Evolutionary conservation across 495 filamentous ascomycete genomes (phyloP).

Genomic region (Podospora fimiseda): DNA sequence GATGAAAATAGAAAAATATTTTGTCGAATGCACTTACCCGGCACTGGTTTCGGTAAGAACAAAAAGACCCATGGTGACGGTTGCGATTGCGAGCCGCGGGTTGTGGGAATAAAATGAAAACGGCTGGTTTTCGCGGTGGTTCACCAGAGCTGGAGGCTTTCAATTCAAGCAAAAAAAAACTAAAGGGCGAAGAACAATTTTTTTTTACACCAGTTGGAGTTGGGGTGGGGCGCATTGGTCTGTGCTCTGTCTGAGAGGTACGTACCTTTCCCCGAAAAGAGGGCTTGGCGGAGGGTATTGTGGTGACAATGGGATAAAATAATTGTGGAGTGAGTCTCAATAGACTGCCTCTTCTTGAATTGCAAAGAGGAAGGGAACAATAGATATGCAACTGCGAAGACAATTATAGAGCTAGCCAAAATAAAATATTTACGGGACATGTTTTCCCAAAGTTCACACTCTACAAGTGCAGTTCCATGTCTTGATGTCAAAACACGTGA

Average conservation of each 20-base stretch:
- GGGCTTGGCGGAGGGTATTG: too few species aligned
- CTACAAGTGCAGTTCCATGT: too few species aligned
- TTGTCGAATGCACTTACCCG: conserved; percentile 46
- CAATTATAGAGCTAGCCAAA: too few species aligned
- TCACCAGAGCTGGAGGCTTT: conserved; percentile 18
- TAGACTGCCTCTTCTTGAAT: too few species aligned
- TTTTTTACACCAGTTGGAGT: conserved; percentile 29
- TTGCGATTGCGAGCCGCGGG: conserved; percentile 10
- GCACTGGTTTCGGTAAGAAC: conserved; percentile 89
- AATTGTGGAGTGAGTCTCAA: too few species aligned
- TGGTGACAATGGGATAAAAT: too few species aligned
- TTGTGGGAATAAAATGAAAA: conserved; percentile 25
- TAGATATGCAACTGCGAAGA: too few species aligned
- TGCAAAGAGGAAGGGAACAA: too few species aligned
- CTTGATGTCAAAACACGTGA: too few species aligned
- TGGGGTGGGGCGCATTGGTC: conserved; percentile 14
- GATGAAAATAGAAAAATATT: conserved; percentile 6
- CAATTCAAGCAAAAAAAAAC: conserved; percentile 21
- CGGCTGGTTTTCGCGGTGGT: conserved; percentile 24
- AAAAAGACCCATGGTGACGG: conserved; percentile 61
- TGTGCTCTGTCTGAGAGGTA: conserved; percentile 3
- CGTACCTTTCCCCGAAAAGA: conserved; percentile 9
- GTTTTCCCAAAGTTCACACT: too few species aligned
- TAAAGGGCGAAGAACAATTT: conserved; percentile 27
- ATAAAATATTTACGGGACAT: too few species aligned